Evolutionary conservation across 148 eudicot genomes (phyloP), one percentile per base, ranked within the genome.

Genomic region (Linanthus parryae): DNA sequence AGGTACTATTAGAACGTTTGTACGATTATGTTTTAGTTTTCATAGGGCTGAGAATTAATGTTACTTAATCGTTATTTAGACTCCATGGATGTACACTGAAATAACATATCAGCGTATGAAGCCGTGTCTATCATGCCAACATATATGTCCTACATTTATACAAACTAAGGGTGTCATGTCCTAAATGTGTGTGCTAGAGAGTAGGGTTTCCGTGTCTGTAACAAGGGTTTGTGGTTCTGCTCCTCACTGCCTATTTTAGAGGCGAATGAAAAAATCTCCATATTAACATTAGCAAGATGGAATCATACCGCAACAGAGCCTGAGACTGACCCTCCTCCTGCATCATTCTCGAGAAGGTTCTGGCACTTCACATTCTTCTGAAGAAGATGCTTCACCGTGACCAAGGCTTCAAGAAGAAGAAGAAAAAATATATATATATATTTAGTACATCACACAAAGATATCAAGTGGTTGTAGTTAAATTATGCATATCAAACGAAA

Each of bases 321-420:
- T 20, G 97, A 82, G 59, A 91, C 71, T n/a, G 95, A 91, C 25
- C 97, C 97, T 47, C 97, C 97, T 20, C 97, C 97, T 30, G 77
- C 80, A 63, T 91, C 97, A 63, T 91, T 91, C 77, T 91, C 97
- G 52, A 91, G 67, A 75, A 91, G 67, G 67, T 81, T 76, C 29
- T 89, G 78, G 63, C 97, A 91, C 64, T 86, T 91, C 39, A 68
- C 71, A 69, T 91, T 91, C 75, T 91, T 91, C 44, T 74, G 86
- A 33, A 91, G 88, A 46, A 91, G 89, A 66, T 77, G 82, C 68
- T 73, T 91, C 27, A 83, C 69, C 56, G 97, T 86, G 43, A 86
- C 95, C 68, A 91, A 78, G n/a, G 97, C 95, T 91, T 84, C 59
- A 77, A 58, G 43, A 58, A 31, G n/a, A 43, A 44, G 19, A 33